Base-by-base conservation (phyloP, 106 monocot species). In the Vanilla planifolia region DNA sequence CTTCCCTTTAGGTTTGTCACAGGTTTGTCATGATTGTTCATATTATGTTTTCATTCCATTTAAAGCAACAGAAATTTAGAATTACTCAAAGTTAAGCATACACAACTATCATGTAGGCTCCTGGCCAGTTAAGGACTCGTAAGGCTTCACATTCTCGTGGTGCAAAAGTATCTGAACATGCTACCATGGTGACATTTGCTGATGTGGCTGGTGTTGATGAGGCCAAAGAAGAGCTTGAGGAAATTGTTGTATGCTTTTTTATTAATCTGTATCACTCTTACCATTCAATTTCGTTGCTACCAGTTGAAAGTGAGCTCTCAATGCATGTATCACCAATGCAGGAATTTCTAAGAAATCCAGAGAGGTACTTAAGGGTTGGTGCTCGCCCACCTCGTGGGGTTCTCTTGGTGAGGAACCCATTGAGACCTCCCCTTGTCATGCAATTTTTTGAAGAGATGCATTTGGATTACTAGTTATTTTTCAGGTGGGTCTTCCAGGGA, bases 131-230 rank as follows among this genome's bases (percentile, higher is more conserved):
- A 65, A 84, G 91, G 72, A 84, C 58, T 43, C 68, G 86, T 20
- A 98, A 91, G 66, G 55, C 71, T 70, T 73, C 85, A 33, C 64
- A 75, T 69, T 79, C 81, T 26, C 67, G 91, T 51, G 84, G 88
- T 21, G 26, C 79, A 33, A 92, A 98, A 77, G 67, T 65, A 64
- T 69, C 83, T 67, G 88, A 98, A 75, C 81, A 79, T 75, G 61
- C 91, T 61, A 91, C 88, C 66, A 23, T 79, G 17, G 48, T 98
- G 55, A 98, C 91, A 51, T 98, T 98, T 66, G 79, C 79, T 70
- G 96, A 98, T 75, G 96, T 98, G 60, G 96, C 96, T 72, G 96
- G 96, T 26, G 91, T 98, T 63, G 96, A 91, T 48, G 96, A 98
- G 71, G 96, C 96, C 3, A 98, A 98, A 75, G 96, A 98, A 72